Conservation (phyloP, 352 stramenopile genomes). For the Phytophthora pseudosyringae region DNA sequence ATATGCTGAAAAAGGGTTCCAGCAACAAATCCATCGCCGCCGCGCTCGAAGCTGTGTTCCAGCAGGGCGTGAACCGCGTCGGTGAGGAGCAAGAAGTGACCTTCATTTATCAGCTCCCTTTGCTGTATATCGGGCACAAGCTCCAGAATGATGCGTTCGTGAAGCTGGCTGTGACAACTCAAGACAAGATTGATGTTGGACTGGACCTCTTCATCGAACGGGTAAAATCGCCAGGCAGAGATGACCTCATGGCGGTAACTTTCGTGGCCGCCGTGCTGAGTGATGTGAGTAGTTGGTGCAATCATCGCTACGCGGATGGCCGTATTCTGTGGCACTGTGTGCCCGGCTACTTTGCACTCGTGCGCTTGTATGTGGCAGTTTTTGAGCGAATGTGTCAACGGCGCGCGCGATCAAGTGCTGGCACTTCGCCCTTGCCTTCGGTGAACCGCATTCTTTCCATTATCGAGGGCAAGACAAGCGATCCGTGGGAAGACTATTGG, state of each 20-base stretch:
- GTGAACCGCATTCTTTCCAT: slow-evolving; percentile 72
- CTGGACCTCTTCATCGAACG: slow-evolving; percentile 66
- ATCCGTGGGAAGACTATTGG: slow-evolving; percentile 86
- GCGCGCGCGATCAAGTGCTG: slow-evolving; percentile 43
- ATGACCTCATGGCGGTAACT: slow-evolving; percentile 69
- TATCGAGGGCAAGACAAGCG: slow-evolving; percentile 49
- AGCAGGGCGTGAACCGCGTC: slow-evolving; percentile 47
- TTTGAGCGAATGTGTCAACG: slow-evolving; percentile 85
- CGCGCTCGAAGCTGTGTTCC: slow-evolving; percentile 55
- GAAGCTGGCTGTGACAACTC: slow-evolving; percentile 35
- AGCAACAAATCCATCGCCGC: slow-evolving; percentile 42
- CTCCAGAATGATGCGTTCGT: slow-evolving; percentile 51
- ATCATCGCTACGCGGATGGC: slow-evolving; percentile 42
- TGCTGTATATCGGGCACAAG: slow-evolving; percentile 62
- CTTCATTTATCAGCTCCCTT: slow-evolving; percentile 63
- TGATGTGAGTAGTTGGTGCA: slow-evolving; percentile 69
- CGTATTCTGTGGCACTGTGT: slow-evolving; percentile 79
- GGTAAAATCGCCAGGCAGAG: slow-evolving; percentile 54
- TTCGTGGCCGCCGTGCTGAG: slow-evolving; percentile 77
- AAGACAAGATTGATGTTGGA: slow-evolving; percentile 57
- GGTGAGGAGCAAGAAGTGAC: slow-evolving; percentile 54
- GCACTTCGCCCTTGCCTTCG: slow-evolving; percentile 41
- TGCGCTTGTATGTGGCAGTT: slow-evolving; percentile 69
- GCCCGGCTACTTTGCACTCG: slow-evolving; percentile 76
- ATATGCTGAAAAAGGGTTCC: slow-evolving; percentile 47